Base-by-base conservation (phyloP, 768 basidiomycete species). In the Chiua virens region DNA sequence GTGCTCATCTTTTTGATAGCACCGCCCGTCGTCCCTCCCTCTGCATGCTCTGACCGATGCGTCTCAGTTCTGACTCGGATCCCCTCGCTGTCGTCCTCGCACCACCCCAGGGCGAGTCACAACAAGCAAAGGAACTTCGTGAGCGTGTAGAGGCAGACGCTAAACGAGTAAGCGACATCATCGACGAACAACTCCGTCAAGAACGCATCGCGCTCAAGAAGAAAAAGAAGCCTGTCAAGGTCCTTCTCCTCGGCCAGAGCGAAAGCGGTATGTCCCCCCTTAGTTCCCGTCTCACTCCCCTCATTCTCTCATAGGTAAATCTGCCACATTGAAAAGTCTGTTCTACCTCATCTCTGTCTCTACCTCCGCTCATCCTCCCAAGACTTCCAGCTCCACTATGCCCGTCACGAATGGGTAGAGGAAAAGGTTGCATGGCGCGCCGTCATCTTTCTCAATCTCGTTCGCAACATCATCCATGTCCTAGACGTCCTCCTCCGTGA, bases 351-450 rank as follows among this genome's bases (percentile, higher is more conserved):
- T 40, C 40, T 5, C 17, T 36, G 34, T 25, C 47, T 46, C 30
- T 17, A 17, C 10, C 32, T 46, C 27, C 18, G 20, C 17, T 6
- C 11, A 8, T 20, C 28, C 27, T 11, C 21, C 9, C 50, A 28
- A 82, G 83, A 89, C 63, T 91, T 90, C 60, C 88, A 91, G 59
- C 68, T 91, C 2, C 82, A 83, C 1, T 88, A 90, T 61, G 83
- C 87, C 36, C 75, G 77, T 36, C 73, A 76, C 46, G 83, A 87
- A 61, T 90, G 88, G 83, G 69, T 75, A 5, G 79, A 85, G 54
- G 85, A 90, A 58, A 81, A 80, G 38, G 71, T 75, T 1, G 79
- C 85, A 23, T 92, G 89, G 89, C 79, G 86, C 20, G 71, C 80
- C 15, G 86, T 92, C 51, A 83, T 92, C 51, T 83, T 86, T 57